These are phyloP conservation scores for Mycena pura DNA, from an alignment of 768 basidiomycete species.

Conservation along the genomic window DNA sequence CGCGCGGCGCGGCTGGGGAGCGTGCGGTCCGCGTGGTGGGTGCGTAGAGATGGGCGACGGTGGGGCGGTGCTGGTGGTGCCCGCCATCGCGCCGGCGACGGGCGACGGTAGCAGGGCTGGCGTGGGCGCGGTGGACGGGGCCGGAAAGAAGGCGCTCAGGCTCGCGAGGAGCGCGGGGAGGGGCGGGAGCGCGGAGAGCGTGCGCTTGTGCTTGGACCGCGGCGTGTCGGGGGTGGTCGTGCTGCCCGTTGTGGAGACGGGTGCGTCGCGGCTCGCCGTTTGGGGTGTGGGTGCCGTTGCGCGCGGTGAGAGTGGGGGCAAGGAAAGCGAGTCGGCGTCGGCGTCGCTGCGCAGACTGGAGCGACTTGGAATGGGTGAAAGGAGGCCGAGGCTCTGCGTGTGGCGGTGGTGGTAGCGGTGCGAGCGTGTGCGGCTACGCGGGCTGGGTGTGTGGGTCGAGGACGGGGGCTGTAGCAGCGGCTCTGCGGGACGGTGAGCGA, in stretches of 20 bases:
- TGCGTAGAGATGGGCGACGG: too few species aligned
- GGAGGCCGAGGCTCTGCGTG: slow-evolving; percentile 27
- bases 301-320: slow-evolving; percentile 44
- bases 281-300: slow-evolving; percentile 26
- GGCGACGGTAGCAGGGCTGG: too few species aligned
- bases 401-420: slow-evolving; percentile 10
- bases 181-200: slow-evolving; percentile 34
- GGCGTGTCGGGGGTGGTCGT: not conserved
- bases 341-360: slow-evolving; percentile 19
- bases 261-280: slow-evolving; percentile 1
- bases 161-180: slow-evolving; percentile 35
- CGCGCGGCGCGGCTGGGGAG: slow-evolving; percentile 1
- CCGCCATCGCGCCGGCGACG: too few species aligned
- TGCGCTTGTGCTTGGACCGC: not conserved
- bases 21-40: not conserved
- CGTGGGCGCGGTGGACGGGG: too few species aligned
- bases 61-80: too few species aligned
- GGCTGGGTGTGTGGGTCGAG: too few species aligned
- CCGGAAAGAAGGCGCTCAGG: slow-evolving; percentile 11
- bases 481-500: too few species aligned
- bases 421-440: too few species aligned
- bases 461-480: too few species aligned
- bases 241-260: not conserved
- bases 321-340: slow-evolving; percentile 29
- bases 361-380: slow-evolving; percentile 23